Evolutionary conservation across 2,329 filamentous ascomycete genomes (phyloP), one percentile per base, ranked within the genome.

Genomic region (Epichloe coenophiala): DNA sequence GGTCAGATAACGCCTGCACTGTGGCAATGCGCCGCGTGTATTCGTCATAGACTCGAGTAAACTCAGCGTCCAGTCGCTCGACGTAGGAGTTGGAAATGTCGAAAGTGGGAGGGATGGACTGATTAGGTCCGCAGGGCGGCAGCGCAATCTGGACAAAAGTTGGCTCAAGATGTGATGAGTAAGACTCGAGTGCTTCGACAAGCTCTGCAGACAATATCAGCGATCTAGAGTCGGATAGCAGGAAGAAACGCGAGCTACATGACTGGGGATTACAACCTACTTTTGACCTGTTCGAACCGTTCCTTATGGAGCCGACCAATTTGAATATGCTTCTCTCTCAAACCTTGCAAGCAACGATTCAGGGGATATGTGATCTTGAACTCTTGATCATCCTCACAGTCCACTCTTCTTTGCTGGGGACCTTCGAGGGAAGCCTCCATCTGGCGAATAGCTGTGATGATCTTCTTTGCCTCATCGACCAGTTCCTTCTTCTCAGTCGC

Each of bases 351-450:
- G 65, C 94, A 98, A 57, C 80, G 77, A 45, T 78, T 81, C 51
- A 98, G 74, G 74, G 93, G 93, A 58, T 83, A 93, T 4, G 89
- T 91, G 62, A 98, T 78, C 58, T 81, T 75, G 41, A 95, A 70
- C 31, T 83, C 81, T 50, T 85, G 79, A 52, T 80, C 74, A 40
- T 85, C 80, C 50, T 81, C 75, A 62, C 83, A 81, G 58, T 81
- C 77, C 53, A 81, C 76, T 55, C 77, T 77, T 9, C 77, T 33
- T 7, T 45, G 70, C 60, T 80, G 83, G 52, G 77, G 76, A 63
- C 94, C 88, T 58, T 93, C 87, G 23, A 98, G 76, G 76, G 91
- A 94, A 6, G 79, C 74, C 67, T 97, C 88, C 89, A 98, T 95
- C 68, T 97, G 90, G 61, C 83, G 85, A 59, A 97, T 96, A 1